These are phyloP conservation scores for Geoglossum glabrum DNA, from an alignment of 495 filamentous ascomycete genomes.

Conservation along the genomic window DNA sequence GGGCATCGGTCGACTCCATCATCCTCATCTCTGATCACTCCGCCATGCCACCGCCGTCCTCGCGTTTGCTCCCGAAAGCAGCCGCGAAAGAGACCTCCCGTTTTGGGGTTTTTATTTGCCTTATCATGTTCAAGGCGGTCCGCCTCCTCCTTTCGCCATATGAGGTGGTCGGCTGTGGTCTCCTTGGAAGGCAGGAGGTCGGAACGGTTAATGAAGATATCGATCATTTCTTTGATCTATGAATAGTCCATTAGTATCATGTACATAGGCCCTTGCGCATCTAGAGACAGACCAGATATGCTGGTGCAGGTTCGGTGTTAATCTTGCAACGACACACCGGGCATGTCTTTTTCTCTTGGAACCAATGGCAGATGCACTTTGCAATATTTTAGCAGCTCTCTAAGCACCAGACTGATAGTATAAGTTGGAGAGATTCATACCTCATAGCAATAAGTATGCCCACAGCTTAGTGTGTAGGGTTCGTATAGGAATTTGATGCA, in stretches of 20 bases:
- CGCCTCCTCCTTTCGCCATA: slow-evolving; percentile 37
- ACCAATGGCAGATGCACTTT: slow-evolving; percentile 48
- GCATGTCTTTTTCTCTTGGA: slow-evolving; percentile 44
- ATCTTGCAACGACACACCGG: slow-evolving; percentile 48
- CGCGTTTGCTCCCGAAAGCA: slow-evolving; percentile 27
- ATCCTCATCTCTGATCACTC: slow-evolving; percentile 31
- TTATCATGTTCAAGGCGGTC: slow-evolving; percentile 29
- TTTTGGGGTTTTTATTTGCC: slow-evolving; percentile 28
- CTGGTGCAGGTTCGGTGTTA: slow-evolving; percentile 39
- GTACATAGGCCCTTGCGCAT: slow-evolving; percentile 8
- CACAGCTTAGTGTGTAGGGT: slow-evolving; percentile 49
- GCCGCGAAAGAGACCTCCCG: slow-evolving; percentile 44
- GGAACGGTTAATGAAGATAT: slow-evolving; percentile 40
- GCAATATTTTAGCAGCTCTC: slow-evolving; percentile 9
- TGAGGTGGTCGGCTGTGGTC: slow-evolving; percentile 36
- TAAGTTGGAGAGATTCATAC: slow-evolving; percentile 19
- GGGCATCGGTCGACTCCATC: slow-evolving; percentile 48
- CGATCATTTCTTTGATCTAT: slow-evolving; percentile 48
- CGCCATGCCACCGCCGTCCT: background rate
- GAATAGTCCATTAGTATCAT: slow-evolving; percentile 5
- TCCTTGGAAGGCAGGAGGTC: slow-evolving; percentile 45
- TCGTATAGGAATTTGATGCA: slow-evolving; percentile 52
- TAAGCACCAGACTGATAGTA: background rate
- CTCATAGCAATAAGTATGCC: slow-evolving; percentile 58
- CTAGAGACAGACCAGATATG: slow-evolving; percentile 35